phyloP scores from a whole-genome alignment of 139 green algal genomes.

The Asterochloris sp. region DNA sequence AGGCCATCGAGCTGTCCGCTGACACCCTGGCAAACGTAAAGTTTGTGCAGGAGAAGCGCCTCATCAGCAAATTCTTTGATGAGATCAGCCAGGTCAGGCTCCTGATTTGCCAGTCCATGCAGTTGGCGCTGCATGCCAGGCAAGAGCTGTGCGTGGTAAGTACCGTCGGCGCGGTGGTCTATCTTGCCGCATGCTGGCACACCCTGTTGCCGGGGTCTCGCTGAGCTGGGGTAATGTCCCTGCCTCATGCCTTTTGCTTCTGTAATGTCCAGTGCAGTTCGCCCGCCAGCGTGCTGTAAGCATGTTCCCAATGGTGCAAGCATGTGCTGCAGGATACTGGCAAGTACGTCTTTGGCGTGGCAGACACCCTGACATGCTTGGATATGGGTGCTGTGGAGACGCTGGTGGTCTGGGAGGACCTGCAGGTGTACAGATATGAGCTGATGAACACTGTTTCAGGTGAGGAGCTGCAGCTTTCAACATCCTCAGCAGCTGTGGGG shows the following conservation, averaged over 20 bases:
- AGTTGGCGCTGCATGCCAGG: too few species aligned
- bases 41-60: slow-evolving; percentile 95
- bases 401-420: slow-evolving; percentile 96
- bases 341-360: slow-evolving; percentile 91
- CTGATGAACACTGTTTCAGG: slow-evolving; percentile 64
- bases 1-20: slow-evolving; percentile 97
- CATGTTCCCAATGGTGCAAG: too few species aligned
- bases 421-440: slow-evolving; percentile 68
- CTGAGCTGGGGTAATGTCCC: too few species aligned
- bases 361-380: slow-evolving; percentile 94
- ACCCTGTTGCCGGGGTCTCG: too few species aligned
- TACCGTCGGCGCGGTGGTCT: too few species aligned
- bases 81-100: slow-evolving; percentile 81
- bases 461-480: neutral
- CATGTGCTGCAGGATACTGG: slow-evolving; percentile 61
- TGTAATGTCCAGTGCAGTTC: too few species aligned
- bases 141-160: too few species aligned
- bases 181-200: too few species aligned
- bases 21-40: slow-evolving; percentile 98
- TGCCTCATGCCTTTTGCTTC: too few species aligned
- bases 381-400: slow-evolving; percentile 99
- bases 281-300: too few species aligned
- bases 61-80: slow-evolving; percentile 95
- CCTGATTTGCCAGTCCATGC: too few species aligned
- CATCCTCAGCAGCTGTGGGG: too few species aligned